Evolutionary conservation across 192 early-diverging fungal genomes (phyloP).

Genomic region (Oehlia diaphana): DNA sequence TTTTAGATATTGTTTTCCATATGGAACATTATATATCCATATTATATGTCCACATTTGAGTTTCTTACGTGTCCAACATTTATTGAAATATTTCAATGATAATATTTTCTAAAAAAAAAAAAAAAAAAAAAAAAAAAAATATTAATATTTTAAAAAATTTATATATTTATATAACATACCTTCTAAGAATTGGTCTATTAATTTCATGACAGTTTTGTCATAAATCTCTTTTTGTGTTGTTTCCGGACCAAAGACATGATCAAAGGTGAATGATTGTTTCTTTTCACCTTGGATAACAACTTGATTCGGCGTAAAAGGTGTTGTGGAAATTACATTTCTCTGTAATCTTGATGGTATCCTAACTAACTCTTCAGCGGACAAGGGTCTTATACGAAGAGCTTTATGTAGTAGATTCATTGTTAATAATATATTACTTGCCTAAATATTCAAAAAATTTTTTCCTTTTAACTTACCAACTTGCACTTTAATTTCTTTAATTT

Average conservation of each 20-base stretch:
- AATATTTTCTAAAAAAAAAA: too few relatives aligned
- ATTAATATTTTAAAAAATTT: not conserved
- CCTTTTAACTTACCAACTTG: not conserved
- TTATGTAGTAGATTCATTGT: not conserved
- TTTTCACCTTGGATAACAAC: conserved; percentile 11
- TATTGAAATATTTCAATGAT: too few relatives aligned
- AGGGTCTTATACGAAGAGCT: conserved; percentile 12
- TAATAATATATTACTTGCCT: not conserved
- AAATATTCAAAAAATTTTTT: not conserved
- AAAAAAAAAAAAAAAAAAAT: too few relatives aligned
- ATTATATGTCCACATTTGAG: too few relatives aligned
- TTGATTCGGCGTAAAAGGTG: not conserved
- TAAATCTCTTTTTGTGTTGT: conserved; percentile 64
- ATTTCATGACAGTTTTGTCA: conserved; percentile 39
- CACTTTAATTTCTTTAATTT: not conserved
- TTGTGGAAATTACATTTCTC: not conserved
- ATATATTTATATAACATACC: conserved; percentile 29
- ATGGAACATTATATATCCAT: too few relatives aligned
- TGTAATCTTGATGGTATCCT: not conserved
- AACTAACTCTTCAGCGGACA: not conserved
- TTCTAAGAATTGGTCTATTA: conserved; percentile 50
- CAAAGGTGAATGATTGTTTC: conserved; percentile 55
- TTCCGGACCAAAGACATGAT: conserved; percentile 64
- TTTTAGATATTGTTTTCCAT: too few relatives aligned
- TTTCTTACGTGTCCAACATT: too few relatives aligned